These are phyloP conservation scores for Vitellaria paradoxa DNA, from an alignment of 179 eudicot species.

Conservation along the genomic window DNA sequence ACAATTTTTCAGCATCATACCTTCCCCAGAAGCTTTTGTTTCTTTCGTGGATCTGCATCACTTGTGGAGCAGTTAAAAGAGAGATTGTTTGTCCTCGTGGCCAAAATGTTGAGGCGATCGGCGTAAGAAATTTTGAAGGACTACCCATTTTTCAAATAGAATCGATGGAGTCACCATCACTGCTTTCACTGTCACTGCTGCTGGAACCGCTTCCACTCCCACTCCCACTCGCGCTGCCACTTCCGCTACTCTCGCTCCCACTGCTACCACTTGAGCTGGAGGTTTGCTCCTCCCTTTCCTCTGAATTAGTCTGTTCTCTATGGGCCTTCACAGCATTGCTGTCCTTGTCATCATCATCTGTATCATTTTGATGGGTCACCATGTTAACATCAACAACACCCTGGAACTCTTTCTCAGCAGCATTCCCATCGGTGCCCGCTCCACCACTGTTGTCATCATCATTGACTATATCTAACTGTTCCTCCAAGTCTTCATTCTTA, in stretches of 20 bases:
- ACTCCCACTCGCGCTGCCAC: constrained; percentile 57
- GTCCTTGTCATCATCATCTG: constrained; percentile 75
- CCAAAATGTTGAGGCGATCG: not conserved
- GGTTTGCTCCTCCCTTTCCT: constrained; percentile 40
- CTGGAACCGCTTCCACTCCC: constrained; percentile 47
- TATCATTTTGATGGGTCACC: constrained; percentile 64
- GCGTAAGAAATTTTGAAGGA: not conserved
- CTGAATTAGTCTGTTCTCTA: constrained; percentile 72
- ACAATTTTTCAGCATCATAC: too few species aligned
- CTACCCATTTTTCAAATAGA: constrained; percentile 41
- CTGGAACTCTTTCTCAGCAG: constrained; percentile 29
- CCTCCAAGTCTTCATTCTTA: constrained; percentile 69
- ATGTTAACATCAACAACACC: constrained; percentile 61
- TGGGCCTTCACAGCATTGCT: constrained; percentile 84
- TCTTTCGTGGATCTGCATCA: not conserved
- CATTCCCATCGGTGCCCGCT: constrained; percentile 23
- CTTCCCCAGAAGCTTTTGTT: not conserved
- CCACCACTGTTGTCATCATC: constrained; percentile 40
- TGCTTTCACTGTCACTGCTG: constrained; percentile 66
- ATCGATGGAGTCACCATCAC: constrained; percentile 63
- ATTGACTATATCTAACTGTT: constrained; percentile 61
- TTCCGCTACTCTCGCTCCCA: constrained; percentile 62
- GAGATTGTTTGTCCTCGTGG: not conserved
- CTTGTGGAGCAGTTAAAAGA: not conserved
- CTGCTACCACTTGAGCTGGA: constrained; percentile 81